These are phyloP conservation scores for Boletus pseudo-olivaceus DNA, from an alignment of 768 basidiomycete genomes.

Conservation along the genomic window DNA sequence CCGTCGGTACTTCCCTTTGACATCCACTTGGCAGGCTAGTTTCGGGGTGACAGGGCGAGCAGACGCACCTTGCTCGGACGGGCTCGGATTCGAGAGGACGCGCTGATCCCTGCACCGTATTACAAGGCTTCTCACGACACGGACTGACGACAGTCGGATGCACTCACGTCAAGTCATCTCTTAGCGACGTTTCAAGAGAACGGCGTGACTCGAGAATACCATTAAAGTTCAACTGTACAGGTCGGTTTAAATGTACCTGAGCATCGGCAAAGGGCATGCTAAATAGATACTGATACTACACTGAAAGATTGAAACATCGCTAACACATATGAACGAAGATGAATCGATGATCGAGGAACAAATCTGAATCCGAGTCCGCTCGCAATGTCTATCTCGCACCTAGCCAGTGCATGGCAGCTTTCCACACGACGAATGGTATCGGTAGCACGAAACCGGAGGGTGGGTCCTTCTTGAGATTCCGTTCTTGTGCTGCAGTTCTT, in stretches of 20 bases:
- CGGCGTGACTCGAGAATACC: too few species aligned
- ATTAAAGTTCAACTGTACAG: background rate
- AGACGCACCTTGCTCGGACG: too few species aligned
- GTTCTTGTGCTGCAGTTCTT: slow-evolving; percentile 22
- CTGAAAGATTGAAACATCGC: background rate
- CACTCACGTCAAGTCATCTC: too few species aligned
- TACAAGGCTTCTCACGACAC: too few species aligned
- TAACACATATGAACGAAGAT: background rate
- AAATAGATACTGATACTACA: slow-evolving; percentile 24
- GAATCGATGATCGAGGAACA: background rate
- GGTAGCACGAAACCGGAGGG: slow-evolving; percentile 28
- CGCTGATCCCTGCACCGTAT: too few species aligned
- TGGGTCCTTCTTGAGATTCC: slow-evolving; percentile 27
- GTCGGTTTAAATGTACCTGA: background rate
- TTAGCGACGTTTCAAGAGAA: too few species aligned
- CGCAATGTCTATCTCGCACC: slow-evolving; percentile 21
- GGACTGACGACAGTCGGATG: too few species aligned
- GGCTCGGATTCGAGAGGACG: too few species aligned
- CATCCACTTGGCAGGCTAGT: background rate
- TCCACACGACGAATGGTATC: slow-evolving; percentile 35
- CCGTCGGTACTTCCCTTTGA: background rate
- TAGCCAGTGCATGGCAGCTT: slow-evolving; percentile 32
- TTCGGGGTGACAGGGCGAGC: too few species aligned
- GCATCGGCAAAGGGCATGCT: background rate
- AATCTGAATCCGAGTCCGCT: background rate